Evolutionary conservation across 1,284 basidiomycete species (phyloP).

Genomic region (Rhodotorula sp.): DNA sequence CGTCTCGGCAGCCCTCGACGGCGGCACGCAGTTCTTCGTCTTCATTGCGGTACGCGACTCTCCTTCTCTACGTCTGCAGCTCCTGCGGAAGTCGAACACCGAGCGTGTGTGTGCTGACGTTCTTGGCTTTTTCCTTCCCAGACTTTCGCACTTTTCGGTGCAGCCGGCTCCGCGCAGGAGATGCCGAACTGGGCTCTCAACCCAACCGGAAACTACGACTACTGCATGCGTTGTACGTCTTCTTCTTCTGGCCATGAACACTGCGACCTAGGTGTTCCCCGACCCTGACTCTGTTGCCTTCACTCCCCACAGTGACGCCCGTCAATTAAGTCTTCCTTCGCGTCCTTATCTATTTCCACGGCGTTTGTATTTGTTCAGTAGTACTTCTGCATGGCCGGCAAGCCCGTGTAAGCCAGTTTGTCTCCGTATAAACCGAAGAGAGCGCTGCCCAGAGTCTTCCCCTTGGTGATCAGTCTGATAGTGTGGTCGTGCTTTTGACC

Average conservation of each 20-base stretch:
- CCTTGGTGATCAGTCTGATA: too few species aligned
- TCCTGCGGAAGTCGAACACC: background rate
- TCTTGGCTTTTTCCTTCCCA: background rate
- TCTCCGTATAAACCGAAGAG: too few species aligned
- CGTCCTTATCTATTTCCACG: background rate
- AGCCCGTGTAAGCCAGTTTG: too few species aligned
- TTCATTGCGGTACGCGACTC: slow-evolving; percentile 34
- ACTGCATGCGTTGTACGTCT: slow-evolving; percentile 22
- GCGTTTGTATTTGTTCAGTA: background rate
- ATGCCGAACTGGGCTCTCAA: slow-evolving; percentile 27
- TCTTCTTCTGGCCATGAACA: background rate
- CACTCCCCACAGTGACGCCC: background rate
- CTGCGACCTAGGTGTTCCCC: background rate
- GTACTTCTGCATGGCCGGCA: background rate
- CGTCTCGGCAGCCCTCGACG: slow-evolving; percentile 43
- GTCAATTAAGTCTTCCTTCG: background rate
- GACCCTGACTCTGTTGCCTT: background rate
- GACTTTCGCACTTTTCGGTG: slow-evolving; percentile 34
- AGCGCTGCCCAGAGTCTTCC: too few species aligned
- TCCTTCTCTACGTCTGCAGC: too few species aligned
- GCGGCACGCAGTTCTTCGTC: slow-evolving; percentile 40
- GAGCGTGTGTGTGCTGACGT: background rate
- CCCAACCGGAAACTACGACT: slow-evolving; percentile 22
- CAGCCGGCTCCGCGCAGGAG: slow-evolving; percentile 7
- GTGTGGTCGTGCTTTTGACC: too few species aligned